Base-by-base conservation (phyloP, 2,329 filamentous ascomycete species). In the Talaromyces sp. region DNA sequence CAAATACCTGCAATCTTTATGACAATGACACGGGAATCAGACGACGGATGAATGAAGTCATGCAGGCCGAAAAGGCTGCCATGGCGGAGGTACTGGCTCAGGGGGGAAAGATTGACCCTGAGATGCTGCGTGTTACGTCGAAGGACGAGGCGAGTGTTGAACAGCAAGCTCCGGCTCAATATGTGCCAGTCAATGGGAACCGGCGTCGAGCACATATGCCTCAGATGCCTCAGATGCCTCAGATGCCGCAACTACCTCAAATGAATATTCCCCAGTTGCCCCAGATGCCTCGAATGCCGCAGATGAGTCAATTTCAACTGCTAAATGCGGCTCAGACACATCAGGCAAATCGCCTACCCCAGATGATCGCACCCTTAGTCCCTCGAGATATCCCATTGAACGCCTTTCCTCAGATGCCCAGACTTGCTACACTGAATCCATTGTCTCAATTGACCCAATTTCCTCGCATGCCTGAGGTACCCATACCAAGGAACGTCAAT, bases 1-100 rank as follows among this genome's bases (percentile, higher is more conserved):
- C 84, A 0, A 83, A 80, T 64, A 58, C 57, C 0, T 70, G 69
- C 37, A 65, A 62, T 25, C 65, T 67, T 5, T 61, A 69, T 22
- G 70, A 73, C 52, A 54, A 65, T 22, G 60, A 67, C 22, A 60
- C 22, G 6, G 19, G 43, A 9, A 41, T 62, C 45, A 63, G 66
- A 25, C 69, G 70, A 33, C 70, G 72, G 27, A 65, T 69, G 58
- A 31, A 67, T 33, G 75, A 77, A 60, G 68, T 76, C 7, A 67
- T 73, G 37, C 56, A 68, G 47, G 75, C 75, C 5, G 72, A 75
- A 63, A 67, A 63, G 31, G 68, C 69, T 35, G 70, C 75, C 9
- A 74, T 78, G 59, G 54, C 68, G 8, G 69, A 71, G 62, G 70
- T 71, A 8, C 69, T 73, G 52, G 67, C 68, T 22, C 67, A 72